Evolutionary conservation across 805 yeast genomes (phyloP).

Genomic region (Millerozyma miso): DNA sequence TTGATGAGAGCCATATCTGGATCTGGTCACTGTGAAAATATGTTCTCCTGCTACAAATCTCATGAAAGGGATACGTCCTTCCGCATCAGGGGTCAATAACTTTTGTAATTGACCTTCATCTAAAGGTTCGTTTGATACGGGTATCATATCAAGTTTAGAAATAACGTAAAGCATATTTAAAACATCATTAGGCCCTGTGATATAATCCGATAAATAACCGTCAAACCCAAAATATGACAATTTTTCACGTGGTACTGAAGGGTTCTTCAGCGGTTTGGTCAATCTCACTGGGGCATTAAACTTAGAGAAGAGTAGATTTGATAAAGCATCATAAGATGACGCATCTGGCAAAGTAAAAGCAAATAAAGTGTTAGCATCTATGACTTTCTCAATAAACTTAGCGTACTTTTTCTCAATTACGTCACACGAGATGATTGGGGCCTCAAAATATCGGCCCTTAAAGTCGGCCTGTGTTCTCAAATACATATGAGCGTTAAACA

Average conservation of each 20-base stretch:
- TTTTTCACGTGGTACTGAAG: constrained; percentile 12
- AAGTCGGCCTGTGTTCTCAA: constrained; percentile 40
- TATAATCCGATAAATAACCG: constrained; percentile 67
- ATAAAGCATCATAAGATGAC: constrained; percentile 44
- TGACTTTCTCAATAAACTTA: constrained; percentile 51
- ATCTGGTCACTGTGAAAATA: constrained; percentile 47
- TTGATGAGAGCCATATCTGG: constrained; percentile 63
- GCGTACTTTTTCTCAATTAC: constrained; percentile 49
- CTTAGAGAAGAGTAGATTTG: constrained; percentile 29
- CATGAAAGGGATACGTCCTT: constrained; percentile 44
- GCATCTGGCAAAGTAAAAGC: constrained; percentile 61
- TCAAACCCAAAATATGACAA: constrained; percentile 64
- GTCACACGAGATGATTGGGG: constrained; percentile 65
- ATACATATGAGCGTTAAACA: constrained; percentile 32
- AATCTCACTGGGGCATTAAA: constrained; percentile 59
- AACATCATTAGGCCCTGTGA: constrained; percentile 71
- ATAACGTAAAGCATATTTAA: constrained; percentile 64
- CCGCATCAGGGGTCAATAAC: constrained; percentile 29
- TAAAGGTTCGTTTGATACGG: constrained; percentile 53
- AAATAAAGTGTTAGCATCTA: constrained; percentile 49
- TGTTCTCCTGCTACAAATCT: constrained; percentile 60
- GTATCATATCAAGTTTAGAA: constrained; percentile 49
- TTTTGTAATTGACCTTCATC: constrained; percentile 34
- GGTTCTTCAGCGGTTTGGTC: constrained; percentile 9
- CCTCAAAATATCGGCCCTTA: constrained; percentile 53